Percentiles rank a stretch among this genome's conserved stretches.
phyloP scores from a whole-genome alignment of 169 alveolate genomes.

The Amoebophrya sp. region DNA sequence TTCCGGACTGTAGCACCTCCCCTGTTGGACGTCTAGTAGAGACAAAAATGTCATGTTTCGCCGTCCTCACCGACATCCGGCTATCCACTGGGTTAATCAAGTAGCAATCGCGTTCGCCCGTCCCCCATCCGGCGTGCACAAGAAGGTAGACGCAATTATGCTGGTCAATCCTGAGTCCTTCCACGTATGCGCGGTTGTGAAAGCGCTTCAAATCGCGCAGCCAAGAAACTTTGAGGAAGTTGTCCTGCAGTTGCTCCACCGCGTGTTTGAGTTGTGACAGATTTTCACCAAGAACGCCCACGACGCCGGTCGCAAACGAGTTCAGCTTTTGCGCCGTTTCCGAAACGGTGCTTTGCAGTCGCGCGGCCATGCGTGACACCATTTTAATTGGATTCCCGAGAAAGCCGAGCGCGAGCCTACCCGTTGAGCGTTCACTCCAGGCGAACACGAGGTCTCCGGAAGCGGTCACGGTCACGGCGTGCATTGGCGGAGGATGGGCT shows the following conservation, averaged over 20 bases:
- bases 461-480: not conserved
- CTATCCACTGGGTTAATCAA: not conserved
- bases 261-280: not conserved
- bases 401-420: not conserved
- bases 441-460: not conserved
- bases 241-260: not conserved
- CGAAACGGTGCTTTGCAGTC: not conserved
- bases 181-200: not conserved
- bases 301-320: not conserved
- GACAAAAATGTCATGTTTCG: not conserved
- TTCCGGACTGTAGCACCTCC: too few relatives aligned
- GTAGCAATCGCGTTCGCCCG: not conserved
- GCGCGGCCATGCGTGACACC: not conserved
- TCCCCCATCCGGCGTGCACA: not conserved
- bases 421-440: not conserved
- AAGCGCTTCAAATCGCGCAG: not conserved
- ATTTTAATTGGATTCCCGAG: not conserved
- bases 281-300: not conserved
- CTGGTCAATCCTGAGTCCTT: not conserved
- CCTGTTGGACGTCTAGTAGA: not conserved
- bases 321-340: not conserved
- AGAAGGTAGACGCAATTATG: not conserved
- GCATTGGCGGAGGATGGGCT: not conserved
- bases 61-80: not conserved
- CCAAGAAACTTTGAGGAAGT: not conserved